Evolutionary conservation across 495 filamentous ascomycete species (phyloP).

Genomic region (Polyplosphaeria fusca): DNA sequence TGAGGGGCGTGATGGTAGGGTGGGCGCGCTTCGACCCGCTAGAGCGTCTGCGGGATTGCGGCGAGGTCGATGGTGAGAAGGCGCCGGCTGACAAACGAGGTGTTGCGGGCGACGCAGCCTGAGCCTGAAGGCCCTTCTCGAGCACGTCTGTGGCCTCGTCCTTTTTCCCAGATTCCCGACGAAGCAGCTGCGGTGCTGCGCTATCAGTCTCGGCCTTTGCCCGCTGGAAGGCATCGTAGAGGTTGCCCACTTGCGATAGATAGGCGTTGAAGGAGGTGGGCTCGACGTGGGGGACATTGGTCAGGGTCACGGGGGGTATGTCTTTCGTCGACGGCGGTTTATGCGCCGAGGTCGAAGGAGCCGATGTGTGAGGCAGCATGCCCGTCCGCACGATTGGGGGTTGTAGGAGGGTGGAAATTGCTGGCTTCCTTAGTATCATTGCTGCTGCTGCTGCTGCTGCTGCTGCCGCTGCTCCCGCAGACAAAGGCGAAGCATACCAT

Average conservation of each 20-base stretch:
- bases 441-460: too few species aligned
- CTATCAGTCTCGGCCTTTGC: conserved; percentile 66
- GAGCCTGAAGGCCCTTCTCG: conserved; percentile 41
- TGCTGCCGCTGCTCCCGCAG: too few species aligned
- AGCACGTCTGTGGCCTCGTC: conserved; percentile 45
- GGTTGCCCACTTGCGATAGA: conserved; percentile 70
- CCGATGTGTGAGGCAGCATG: conserved; percentile 68
- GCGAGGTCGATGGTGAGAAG: conserved; percentile 50
- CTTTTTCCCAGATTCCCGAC: conserved; percentile 46
- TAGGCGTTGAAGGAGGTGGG: conserved; percentile 76
- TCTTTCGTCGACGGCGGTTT: conserved; percentile 85
- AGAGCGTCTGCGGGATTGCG: conserved; percentile 49
- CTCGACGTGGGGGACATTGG: conserved; percentile 83
- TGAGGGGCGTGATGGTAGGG: conserved; percentile 75
- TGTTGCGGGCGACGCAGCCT: conserved; percentile 17
- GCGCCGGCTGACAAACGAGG: conserved; percentile 20
- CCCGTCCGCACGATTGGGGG: conserved; percentile 87
- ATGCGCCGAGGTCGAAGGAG: conserved; percentile 62
- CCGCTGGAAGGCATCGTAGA: conserved; percentile 79
- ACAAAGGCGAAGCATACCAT: conserved; percentile 66
- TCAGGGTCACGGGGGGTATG: conserved; percentile 90
- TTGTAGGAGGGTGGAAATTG: conserved; percentile 90
- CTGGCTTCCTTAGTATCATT: conserved; percentile 44
- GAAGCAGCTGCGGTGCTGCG: conserved; percentile 38
- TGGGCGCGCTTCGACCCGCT: conserved; percentile 53